Evolutionary conservation across 2,329 filamentous ascomycete genomes (phyloP).

Genomic region (Xylariomycetidae sp.): DNA sequence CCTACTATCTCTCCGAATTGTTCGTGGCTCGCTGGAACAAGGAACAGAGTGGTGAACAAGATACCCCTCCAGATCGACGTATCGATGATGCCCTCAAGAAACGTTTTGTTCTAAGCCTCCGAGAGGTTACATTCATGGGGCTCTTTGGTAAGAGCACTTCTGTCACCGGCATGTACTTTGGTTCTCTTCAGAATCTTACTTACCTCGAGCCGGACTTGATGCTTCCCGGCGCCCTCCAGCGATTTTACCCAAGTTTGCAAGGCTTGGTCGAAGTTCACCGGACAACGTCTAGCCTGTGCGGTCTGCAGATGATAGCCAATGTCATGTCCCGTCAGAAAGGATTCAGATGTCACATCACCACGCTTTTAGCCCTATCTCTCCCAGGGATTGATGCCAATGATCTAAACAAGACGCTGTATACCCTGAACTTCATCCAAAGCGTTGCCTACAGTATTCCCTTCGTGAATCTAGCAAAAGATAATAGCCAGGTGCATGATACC

Average conservation of each 20-base stretch:
- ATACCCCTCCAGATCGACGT: constrained; percentile 72
- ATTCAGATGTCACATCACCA: constrained; percentile 94
- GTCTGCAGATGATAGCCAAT: constrained; percentile 86
- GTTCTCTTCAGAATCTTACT: constrained; percentile 81
- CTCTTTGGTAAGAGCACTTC: constrained; percentile 94
- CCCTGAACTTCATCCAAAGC: constrained; percentile 89
- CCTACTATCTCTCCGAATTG: constrained; percentile 89
- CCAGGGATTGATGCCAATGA: constrained; percentile 98
- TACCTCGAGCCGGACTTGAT: constrained; percentile 90
- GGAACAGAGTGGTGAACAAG: constrained; percentile 87
- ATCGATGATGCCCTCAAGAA: constrained; percentile 78
- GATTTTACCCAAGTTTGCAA: constrained; percentile 95
- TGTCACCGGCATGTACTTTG: constrained; percentile 86
- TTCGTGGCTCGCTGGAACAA: constrained; percentile 98
- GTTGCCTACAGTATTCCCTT: constrained; percentile 96
- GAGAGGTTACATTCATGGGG: constrained; percentile 96
- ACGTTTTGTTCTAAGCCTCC: constrained; percentile 83
- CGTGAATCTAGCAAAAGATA: constrained; percentile 69
- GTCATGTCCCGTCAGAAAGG: constrained; percentile 90
- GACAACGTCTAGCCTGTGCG: constrained; percentile 87
- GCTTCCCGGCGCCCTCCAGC: constrained; percentile 85
- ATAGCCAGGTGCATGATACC: constrained; percentile 65
- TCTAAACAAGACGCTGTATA: constrained; percentile 91
- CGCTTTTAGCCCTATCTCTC: constrained; percentile 83
- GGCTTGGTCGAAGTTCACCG: constrained; percentile 95